These are phyloP conservation scores for Fragosphaeria purpurea DNA, from an alignment of 2,329 filamentous ascomycete species.

Conservation along the genomic window DNA sequence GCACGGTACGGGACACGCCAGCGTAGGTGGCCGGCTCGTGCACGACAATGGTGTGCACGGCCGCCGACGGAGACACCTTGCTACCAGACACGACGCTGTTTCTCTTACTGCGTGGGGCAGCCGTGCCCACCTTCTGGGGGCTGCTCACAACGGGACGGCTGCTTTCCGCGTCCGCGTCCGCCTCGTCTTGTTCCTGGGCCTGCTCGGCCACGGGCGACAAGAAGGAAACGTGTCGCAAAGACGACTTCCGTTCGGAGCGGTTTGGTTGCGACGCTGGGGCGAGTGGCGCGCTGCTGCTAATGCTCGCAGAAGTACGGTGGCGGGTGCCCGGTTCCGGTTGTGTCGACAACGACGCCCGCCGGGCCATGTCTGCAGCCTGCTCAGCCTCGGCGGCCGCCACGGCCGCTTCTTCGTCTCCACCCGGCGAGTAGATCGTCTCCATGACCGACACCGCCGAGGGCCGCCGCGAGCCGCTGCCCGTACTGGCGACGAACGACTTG, in stretches of 20 bases:
- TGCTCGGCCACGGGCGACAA: not conserved
- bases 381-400: not conserved
- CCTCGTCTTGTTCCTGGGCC: not conserved
- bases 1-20: constrained; percentile 3
- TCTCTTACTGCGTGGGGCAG: too few species aligned
- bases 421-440: constrained; percentile 3
- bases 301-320: too few species aligned
- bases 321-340: not conserved
- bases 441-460: not conserved
- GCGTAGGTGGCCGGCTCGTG: not conserved
- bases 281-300: too few species aligned
- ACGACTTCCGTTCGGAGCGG: not conserved
- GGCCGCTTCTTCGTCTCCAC: not conserved
- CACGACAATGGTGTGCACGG: constrained; percentile 4
- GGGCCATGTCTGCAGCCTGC: not conserved
- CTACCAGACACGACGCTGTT: too few species aligned
- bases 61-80: too few species aligned
- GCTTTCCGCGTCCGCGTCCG: not conserved
- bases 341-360: not conserved
- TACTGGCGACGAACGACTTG: constrained; percentile 3
- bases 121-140: too few species aligned
- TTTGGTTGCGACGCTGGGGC: too few species aligned
- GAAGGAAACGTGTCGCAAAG: not conserved
- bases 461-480: not conserved
- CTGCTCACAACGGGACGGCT: too few species aligned